Base-by-base conservation (phyloP, 2,329 filamentous ascomycete species). In the Kalmusia sp. region DNA sequence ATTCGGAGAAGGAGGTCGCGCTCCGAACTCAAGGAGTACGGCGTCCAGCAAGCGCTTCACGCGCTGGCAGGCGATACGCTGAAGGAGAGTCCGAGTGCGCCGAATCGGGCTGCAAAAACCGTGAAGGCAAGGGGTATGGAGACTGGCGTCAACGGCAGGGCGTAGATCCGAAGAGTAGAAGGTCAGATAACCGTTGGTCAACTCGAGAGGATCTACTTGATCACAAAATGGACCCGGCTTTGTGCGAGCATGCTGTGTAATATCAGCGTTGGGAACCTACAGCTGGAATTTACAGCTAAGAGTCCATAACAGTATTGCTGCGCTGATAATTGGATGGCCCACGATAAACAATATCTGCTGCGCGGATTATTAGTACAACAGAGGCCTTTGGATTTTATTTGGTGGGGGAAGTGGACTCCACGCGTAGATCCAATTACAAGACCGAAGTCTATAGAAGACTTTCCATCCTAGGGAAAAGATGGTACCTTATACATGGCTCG, bases 1-100 rank as follows among this genome's bases (percentile, higher is more conserved):
- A 58, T 69, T 35, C 53, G 66, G 15, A 54, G 67, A 2, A 62
- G 54, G 40, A 65, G 63, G 54, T 68, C 66, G 22, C 57, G 61
- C 15, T 57, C 58, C 7, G 66, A 62, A 6, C 49, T 70, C 27
- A 68, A 68, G 24, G 63, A 67, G 28, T 62, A 59, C 24, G 49
- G 62, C 15, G 61, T 60, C 17, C 63, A 63, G 47, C 65, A 64
- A 43, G 63, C 60, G 28, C 59, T 62, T 28, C 58, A 65, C 15
- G 65, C 64, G 25, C 28, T 59, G 11, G 59, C 59, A 15, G 56
- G 58, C 21, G 57, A 61, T 27, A 54, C 44, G 15, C 28, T 58
- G n/a, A 57, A 55, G 30, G 53, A 50, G 27, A 47, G 34, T 19
- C 46, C 44, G 6, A 28, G 33, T 19, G 21, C 25, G 30, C 41